Evolutionary conservation across 2,329 filamentous ascomycete species (phyloP), one percentile per base, ranked within the genome.

Genomic region (Myriosclerotinia curreyana): DNA sequence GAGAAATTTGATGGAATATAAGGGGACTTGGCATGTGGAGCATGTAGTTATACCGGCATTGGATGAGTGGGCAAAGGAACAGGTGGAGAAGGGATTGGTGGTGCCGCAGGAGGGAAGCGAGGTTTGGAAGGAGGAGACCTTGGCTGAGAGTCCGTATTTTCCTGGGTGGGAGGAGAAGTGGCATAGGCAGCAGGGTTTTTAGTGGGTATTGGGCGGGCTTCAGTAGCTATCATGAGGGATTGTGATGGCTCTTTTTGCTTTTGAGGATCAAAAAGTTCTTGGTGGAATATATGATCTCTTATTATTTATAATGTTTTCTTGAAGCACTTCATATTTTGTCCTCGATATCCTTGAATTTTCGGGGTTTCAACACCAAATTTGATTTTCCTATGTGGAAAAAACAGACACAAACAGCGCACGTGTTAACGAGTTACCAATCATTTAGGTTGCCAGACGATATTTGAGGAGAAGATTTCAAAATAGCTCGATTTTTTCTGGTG

Each of bases 11-110:
- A 86, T 93, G 86, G 82, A 87, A 69, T 95, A 95, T 72, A 96
- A 96, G 78, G 85, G 82, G n/a, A 89, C 87, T 0, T 91, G 88
- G 86, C 89, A 93, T 75, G 86, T 88, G 1, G 86, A 93, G 74
- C 88, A 92, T 75, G 82, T 92, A 0, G 83, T 86, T 0, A 78
- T 91, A 56, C 88, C 89, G 0, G 80, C 81, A 0, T 71, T 95
- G 66, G 82, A 86, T 70, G 73, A 78, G 67, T 95, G 84, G 78
- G 83, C 83, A 50, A 77, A 75, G 53, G 87, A 90, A 75, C 91
- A 96, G 76, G 77, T 85, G 12, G 81, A 83, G 55, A 81, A 78
- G 12, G 88, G 88, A 0, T 38, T 87, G 64, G 79, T 90, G 5
- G 79, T 82, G 60, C 76, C 67, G 15, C 68, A 70, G 42, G 64